Conservation (phyloP, 768 basidiomycete genomes). For the Lactarius tabidus region DNA sequence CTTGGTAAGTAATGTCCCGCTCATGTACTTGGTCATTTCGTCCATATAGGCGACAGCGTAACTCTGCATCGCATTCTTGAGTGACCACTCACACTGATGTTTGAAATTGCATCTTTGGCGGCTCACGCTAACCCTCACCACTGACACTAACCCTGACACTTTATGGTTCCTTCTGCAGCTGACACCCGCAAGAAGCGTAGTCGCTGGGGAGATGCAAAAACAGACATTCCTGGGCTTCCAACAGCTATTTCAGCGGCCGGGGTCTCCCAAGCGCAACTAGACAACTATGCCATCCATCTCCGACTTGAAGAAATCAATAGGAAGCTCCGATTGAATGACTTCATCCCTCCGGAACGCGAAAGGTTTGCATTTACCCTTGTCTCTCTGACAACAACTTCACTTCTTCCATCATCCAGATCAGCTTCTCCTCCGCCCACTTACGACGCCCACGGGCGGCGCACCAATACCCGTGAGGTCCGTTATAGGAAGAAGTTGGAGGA, state of each 20-base stretch:
- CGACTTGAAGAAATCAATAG: conserved; percentile 97
- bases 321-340: conserved; percentile 90
- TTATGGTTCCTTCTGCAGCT: conserved; percentile 48
- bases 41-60: conserved; percentile 25
- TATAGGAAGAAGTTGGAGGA: conserved; percentile 95
- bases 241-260: conserved; percentile 92
- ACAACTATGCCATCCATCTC: conserved; percentile 95
- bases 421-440: conserved; percentile 97
- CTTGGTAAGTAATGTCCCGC: conserved; percentile 61
- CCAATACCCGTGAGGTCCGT: conserved; percentile 97
- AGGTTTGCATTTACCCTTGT: conserved; percentile 46
- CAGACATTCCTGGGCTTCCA: conserved; percentile 88
- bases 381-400: background rate
- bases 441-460: conserved; percentile 94
- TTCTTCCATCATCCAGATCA: conserved; percentile 50
- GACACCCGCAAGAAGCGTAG: conserved; percentile 94
- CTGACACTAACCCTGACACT: conserved; percentile 57
- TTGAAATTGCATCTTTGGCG: conserved; percentile 27
- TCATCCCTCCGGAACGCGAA: conserved; percentile 92
- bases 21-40: conserved; percentile 30
- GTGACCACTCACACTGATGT: conserved; percentile 15
- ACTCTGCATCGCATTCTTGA: conserved; percentile 12
- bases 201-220: conserved; percentile 94
- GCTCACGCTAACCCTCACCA: conserved; percentile 36
- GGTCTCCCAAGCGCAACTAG: conserved; percentile 92